Percentiles rank a stretch among this genome's conserved stretches.
Conservation (phyloP, 2,329 filamentous ascomycete genomes). For the Mariannaea sp. region DNA sequence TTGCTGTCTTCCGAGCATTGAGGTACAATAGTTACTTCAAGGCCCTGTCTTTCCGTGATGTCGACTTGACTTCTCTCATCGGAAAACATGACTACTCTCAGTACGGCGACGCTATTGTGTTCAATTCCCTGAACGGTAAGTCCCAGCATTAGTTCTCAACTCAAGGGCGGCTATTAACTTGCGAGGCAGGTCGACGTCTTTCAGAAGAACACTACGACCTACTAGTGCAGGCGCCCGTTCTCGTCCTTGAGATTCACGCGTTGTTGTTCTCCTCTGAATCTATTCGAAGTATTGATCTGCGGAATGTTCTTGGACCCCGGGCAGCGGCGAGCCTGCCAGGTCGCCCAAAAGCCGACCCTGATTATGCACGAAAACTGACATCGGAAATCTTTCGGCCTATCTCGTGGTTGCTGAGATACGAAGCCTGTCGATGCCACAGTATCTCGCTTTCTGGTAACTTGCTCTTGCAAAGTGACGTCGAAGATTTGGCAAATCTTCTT, state of each 20-base stretch:
- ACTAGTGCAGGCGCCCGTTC: slow-evolving; percentile 54
- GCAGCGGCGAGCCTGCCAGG: slow-evolving; percentile 28
- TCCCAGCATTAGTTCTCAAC: background rate
- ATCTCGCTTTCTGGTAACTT: slow-evolving; percentile 56
- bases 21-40: slow-evolving; percentile 65
- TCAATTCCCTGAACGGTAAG: slow-evolving; percentile 58
- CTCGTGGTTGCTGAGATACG: slow-evolving; percentile 53
- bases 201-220: slow-evolving; percentile 54
- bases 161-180: background rate
- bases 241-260: slow-evolving; percentile 62
- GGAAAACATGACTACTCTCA: slow-evolving; percentile 50
- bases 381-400: slow-evolving; percentile 55
- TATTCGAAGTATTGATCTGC: slow-evolving; percentile 59
- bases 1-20: slow-evolving; percentile 61
- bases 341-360: slow-evolving; percentile 31
- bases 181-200: slow-evolving; percentile 49
- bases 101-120: slow-evolving; percentile 54
- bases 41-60: slow-evolving; percentile 58
- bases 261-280: slow-evolving; percentile 61
- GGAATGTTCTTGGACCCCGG: slow-evolving; percentile 46
- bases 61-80: slow-evolving; percentile 52
- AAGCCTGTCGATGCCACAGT: slow-evolving; percentile 55
- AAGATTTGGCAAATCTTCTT: slow-evolving; percentile 49
- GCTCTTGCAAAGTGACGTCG: slow-evolving; percentile 52
- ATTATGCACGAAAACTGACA: slow-evolving; percentile 34